Evolutionary conservation across 2,329 filamentous ascomycete species (phyloP).

Genomic region (Tolypocladium sp.): DNA sequence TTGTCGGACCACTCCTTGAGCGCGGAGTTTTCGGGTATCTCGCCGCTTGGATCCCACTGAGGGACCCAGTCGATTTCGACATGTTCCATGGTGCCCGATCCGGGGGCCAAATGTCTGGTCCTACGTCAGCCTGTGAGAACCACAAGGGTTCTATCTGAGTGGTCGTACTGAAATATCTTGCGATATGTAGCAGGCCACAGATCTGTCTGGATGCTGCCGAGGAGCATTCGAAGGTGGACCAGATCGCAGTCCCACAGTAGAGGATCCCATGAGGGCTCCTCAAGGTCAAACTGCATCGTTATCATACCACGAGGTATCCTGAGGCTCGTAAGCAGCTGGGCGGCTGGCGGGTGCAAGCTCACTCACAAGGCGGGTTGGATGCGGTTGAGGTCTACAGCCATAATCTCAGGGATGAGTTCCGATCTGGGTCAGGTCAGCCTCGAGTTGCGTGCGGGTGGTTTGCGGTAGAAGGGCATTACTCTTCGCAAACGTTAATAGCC

Average conservation of each 20-base stretch:
- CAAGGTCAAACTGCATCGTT: constrained; percentile 61
- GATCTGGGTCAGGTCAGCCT: constrained; percentile 9
- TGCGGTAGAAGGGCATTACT: constrained; percentile 37
- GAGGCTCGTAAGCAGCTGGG: constrained; percentile 7
- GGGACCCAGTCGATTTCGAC: constrained; percentile 82
- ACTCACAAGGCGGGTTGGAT: constrained; percentile 30
- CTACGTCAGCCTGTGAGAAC: neutral
- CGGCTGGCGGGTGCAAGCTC: too few relatives aligned
- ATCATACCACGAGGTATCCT: constrained; percentile 59
- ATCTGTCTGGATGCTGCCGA: constrained; percentile 60
- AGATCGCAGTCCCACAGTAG: constrained; percentile 57
- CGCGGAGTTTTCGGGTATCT: constrained; percentile 45
- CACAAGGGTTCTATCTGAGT: neutral
- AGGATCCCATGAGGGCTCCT: constrained; percentile 54
- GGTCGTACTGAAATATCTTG: constrained; percentile 41
- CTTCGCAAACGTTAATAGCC: constrained; percentile 71
- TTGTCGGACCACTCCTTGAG: constrained; percentile 62
- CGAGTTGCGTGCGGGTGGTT: neutral
- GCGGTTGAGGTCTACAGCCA: constrained; percentile 29
- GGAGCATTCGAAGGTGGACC: constrained; percentile 72
- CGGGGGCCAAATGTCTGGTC: constrained; percentile 64
- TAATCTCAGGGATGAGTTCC: constrained; percentile 17
- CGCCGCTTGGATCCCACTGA: constrained; percentile 60
- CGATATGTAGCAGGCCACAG: constrained; percentile 66
- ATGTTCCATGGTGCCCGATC: constrained; percentile 71